Conservation (phyloP, 2,329 filamentous ascomycete genomes). For the Fusarium camptoceras region DNA sequence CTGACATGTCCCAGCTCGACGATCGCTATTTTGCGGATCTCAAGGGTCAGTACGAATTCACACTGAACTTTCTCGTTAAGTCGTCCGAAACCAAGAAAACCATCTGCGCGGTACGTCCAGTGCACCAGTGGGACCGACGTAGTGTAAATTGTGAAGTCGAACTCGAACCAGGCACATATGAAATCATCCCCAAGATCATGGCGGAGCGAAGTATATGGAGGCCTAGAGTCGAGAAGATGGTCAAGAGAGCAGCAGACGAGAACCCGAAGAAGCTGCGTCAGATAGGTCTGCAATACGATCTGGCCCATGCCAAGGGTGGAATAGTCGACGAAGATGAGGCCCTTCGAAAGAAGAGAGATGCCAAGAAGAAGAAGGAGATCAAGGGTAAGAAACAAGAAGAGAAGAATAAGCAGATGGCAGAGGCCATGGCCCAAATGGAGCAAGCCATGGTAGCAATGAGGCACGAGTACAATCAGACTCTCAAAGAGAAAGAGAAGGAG, state of each 20-base stretch:
- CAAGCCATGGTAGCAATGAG: constrained; percentile 43
- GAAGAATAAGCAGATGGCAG: constrained; percentile 37
- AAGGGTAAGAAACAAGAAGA: constrained; percentile 45
- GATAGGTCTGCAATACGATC: constrained; percentile 69
- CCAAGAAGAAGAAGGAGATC: constrained; percentile 44
- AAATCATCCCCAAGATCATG: constrained; percentile 75
- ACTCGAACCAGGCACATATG: constrained; percentile 75
- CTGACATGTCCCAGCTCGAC: constrained; percentile 53
- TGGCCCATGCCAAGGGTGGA: constrained; percentile 69
- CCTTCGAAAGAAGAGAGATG: constrained; percentile 46
- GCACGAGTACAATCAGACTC: constrained; percentile 35
- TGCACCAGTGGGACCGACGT: constrained; percentile 62
- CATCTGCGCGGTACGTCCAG: constrained; percentile 41
- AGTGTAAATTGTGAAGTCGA: constrained; percentile 79
- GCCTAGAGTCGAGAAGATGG: constrained; percentile 68
- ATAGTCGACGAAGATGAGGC: constrained; percentile 62
- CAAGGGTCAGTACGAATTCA: constrained; percentile 58
- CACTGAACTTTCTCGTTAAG: constrained; percentile 58
- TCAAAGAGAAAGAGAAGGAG: constrained; percentile 32
- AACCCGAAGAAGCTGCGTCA: constrained; percentile 73
- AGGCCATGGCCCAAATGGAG: constrained; percentile 46
- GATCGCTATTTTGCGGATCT: constrained; percentile 59
- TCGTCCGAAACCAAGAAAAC: constrained; percentile 18
- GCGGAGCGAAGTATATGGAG: constrained; percentile 59
- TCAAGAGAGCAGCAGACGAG: constrained; percentile 58